Evolutionary conservation across 805 yeast species (phyloP), one percentile per base, ranked within the genome.

Genomic region (Kockiozyma suomiensis): DNA sequence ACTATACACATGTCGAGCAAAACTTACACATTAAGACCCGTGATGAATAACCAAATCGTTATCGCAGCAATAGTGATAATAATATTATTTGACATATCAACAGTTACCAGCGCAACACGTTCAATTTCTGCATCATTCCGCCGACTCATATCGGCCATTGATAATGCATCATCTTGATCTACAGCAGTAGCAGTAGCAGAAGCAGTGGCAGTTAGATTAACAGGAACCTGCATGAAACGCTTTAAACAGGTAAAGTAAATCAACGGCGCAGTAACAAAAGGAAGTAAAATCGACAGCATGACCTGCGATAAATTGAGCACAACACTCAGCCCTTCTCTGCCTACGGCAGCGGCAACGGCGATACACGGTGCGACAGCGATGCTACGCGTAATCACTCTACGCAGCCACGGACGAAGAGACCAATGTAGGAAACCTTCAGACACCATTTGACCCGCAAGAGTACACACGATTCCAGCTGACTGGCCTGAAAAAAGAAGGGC

Each of bases 381-480:
- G 4, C 82, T 74, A 70, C 97, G 81, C 0, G 97, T 92, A 12
- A 85, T 78, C 10, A 92, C 70, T 65, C 97, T 78, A 70, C 97
- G 80, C 53, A 86, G 69, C 88, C 96, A 86, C 2, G 97, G 97
- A 62, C 79, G 81, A 38, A 89, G 66, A 1, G 81, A 83, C 97
- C 97, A 91, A 52, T 85, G 81, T 45, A 92, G 76, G 69, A 89
- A 93, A 0, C 97, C 97, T 72, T 92, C 97, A 67, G 90, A 83
- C 1, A 92, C 96, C 67, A 92, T 85, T 73, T 92, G 66, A 96
- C 97, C 97, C 0, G 68, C 90, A 75, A 92, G 87, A 0, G 97
- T 92, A 72, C 97, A 91, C 1, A 91, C 92, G 43, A 92, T 84
- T 50, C 97, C 96, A 0, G 97, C 97, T 45, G 92, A 86, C 69